Percentiles rank a stretch among this genome's conserved stretches.
phyloP scores from a whole-genome alignment of 169 alveolate genomes.

The Toxoplasma gondii region DNA sequence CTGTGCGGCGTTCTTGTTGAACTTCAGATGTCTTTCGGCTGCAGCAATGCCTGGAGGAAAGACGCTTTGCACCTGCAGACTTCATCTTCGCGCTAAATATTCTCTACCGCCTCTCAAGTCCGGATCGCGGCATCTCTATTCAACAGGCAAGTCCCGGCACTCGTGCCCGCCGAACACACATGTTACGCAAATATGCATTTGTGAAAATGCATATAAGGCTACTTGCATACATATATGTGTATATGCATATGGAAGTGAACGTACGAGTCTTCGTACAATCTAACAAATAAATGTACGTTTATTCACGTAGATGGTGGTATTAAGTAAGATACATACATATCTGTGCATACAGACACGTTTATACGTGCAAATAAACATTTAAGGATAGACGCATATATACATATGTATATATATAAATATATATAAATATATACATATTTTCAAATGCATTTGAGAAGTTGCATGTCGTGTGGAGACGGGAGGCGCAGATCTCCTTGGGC shows the following conservation, averaged over 20 bases:
- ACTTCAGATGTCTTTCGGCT: constrained; percentile 44
- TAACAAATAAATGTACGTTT: too few species aligned
- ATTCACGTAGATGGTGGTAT: too few species aligned
- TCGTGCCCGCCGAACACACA: background rate
- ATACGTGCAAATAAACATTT: background rate
- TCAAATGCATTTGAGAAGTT: background rate
- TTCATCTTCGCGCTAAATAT: constrained; percentile 35
- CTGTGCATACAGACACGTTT: background rate
- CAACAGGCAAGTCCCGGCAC: constrained; percentile 30
- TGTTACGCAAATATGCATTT: too few species aligned
- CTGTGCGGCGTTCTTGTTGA: too few species aligned
- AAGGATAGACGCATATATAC: background rate
- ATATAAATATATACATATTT: background rate
- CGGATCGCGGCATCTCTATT: constrained; percentile 45
- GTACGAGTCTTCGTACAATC: too few species aligned
- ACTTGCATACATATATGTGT: too few species aligned
- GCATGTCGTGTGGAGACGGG: too few species aligned
- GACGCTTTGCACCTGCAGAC: constrained; percentile 56
- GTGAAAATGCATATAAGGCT: too few species aligned
- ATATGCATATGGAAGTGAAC: too few species aligned
- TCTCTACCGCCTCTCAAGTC: constrained; percentile 37
- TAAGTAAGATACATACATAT: too few species aligned
- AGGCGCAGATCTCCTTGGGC: too few species aligned
- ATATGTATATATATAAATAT: background rate
- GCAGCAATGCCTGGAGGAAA: constrained; percentile 49